Conservation (phyloP, 805 yeast species). For the Pichia rugopelliculosa region DNA sequence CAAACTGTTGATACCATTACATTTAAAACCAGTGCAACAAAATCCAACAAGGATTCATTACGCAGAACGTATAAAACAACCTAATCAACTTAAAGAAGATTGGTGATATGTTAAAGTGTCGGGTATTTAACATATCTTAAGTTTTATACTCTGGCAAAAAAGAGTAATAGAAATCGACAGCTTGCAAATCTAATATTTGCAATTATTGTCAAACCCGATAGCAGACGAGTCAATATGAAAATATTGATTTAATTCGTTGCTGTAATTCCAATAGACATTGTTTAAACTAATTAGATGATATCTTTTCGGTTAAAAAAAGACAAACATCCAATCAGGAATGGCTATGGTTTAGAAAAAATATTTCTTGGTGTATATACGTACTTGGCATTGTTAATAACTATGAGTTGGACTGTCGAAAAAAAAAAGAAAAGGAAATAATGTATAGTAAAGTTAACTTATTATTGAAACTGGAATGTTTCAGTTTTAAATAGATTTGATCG, state of each 20-base stretch:
- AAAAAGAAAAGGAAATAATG: background rate
- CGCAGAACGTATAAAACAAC: background rate
- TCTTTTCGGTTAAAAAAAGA: background rate
- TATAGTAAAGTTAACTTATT: background rate
- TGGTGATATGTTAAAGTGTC: conserved; percentile 62
- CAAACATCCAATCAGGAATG: conserved; percentile 4
- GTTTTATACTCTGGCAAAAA: background rate
- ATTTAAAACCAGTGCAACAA: background rate
- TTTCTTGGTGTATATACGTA: conserved; percentile 16
- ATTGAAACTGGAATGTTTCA: background rate
- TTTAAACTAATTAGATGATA: conserved; percentile 1
- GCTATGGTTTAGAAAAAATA: background rate
- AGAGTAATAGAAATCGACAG: background rate
- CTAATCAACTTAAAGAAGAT: background rate
- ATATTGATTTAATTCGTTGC: background rate
- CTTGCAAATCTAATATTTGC: background rate
- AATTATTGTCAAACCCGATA: conserved; percentile 4
- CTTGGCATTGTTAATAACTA: conserved; percentile 23
- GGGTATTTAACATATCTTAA: conserved; percentile 55
- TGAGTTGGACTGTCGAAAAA: background rate
- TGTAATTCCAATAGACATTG: conserved; percentile 2
- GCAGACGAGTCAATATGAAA: background rate
- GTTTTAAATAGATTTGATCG: background rate
- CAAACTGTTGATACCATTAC: background rate
- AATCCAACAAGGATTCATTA: background rate